Evolutionary conservation across 1,284 basidiomycete genomes (phyloP).

Genomic region (Xanthoconium separans): DNA sequence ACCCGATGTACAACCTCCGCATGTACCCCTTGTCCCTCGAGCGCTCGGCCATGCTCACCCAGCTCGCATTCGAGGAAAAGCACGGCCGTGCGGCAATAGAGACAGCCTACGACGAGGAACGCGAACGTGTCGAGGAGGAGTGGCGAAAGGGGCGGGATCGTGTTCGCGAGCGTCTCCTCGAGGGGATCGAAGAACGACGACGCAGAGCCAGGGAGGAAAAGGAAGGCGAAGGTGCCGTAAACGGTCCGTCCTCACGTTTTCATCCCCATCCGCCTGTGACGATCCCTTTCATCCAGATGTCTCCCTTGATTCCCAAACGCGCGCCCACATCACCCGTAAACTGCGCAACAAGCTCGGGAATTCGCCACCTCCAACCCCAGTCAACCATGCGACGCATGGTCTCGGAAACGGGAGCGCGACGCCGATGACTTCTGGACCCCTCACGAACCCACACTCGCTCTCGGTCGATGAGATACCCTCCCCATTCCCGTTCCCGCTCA

Average conservation of each 20-base stretch:
- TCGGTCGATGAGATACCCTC: slow-evolving; percentile 80
- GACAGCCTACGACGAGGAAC: slow-evolving; percentile 73
- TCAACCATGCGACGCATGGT: slow-evolving; percentile 34
- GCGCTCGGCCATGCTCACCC: slow-evolving; percentile 67
- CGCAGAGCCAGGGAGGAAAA: slow-evolving; percentile 77
- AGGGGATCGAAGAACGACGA: slow-evolving; percentile 77
- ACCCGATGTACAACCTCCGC: slow-evolving; percentile 63
- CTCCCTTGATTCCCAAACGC: slow-evolving; percentile 67
- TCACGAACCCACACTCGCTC: slow-evolving; percentile 76
- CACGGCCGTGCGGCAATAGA: slow-evolving; percentile 60
- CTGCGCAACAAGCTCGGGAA: slow-evolving; percentile 73
- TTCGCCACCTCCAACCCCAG: slow-evolving; percentile 60
- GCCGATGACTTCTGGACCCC: slow-evolving; percentile 61
- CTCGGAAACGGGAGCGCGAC: slow-evolving; percentile 35
- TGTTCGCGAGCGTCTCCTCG: slow-evolving; percentile 71
- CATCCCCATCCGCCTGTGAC: slow-evolving; percentile 5
- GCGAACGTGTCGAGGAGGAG: slow-evolving; percentile 73
- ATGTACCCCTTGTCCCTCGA: slow-evolving; percentile 71
- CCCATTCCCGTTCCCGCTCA: slow-evolving; percentile 75
- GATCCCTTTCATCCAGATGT: slow-evolving; percentile 45
- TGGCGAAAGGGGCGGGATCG: slow-evolving; percentile 69
- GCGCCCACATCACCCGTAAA: slow-evolving; percentile 78
- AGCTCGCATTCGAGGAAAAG: slow-evolving; percentile 62
- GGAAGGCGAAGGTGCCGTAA: slow-evolving; percentile 71
- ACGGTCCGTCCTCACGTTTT: slow-evolving; percentile 41